phyloP scores from a whole-genome alignment of 192 early-diverging fungal species.

The Gamsiella multidivaricata region DNA sequence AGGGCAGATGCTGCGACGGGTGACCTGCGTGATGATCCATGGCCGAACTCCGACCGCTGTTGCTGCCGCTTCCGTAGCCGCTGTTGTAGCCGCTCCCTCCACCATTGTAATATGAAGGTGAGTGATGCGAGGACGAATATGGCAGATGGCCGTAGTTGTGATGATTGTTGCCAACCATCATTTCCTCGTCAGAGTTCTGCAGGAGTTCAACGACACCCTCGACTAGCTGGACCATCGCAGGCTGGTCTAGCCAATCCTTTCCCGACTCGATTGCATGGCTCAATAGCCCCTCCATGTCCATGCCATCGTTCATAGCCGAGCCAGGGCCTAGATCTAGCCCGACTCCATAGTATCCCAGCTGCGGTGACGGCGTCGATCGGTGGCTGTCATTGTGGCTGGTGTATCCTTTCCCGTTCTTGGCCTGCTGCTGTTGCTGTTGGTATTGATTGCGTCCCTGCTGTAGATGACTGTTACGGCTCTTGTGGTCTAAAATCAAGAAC shows the following conservation, averaged over 20 bases:
- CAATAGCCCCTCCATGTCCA: conserved; percentile 45
- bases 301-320: conserved; percentile 15
- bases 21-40: conserved; percentile 40
- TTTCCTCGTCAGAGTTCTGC: conserved; percentile 46
- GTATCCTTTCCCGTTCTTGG: not conserved
- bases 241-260: conserved; percentile 54
- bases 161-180: conserved; percentile 24
- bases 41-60: conserved; percentile 35
- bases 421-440: conserved; percentile 10
- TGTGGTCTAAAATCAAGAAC: conserved; percentile 53
- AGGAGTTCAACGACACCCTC: conserved; percentile 52
- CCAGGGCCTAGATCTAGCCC: conserved; percentile 35
- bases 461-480: conserved; percentile 36
- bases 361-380: conserved; percentile 49
- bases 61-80: conserved; percentile 40
- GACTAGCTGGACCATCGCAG: conserved; percentile 48
- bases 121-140: conserved; percentile 7
- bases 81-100: conserved; percentile 39
- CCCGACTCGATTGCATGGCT: conserved; percentile 49
- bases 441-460: conserved; percentile 30
- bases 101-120: conserved; percentile 17
- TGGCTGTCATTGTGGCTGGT: conserved; percentile 16
- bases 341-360: conserved; percentile 50
- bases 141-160: not conserved
- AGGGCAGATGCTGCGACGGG: conserved; percentile 23